These are phyloP conservation scores for Diutina pseudorugosa DNA, from an alignment of 1,139 yeast species.

Conservation along the genomic window DNA sequence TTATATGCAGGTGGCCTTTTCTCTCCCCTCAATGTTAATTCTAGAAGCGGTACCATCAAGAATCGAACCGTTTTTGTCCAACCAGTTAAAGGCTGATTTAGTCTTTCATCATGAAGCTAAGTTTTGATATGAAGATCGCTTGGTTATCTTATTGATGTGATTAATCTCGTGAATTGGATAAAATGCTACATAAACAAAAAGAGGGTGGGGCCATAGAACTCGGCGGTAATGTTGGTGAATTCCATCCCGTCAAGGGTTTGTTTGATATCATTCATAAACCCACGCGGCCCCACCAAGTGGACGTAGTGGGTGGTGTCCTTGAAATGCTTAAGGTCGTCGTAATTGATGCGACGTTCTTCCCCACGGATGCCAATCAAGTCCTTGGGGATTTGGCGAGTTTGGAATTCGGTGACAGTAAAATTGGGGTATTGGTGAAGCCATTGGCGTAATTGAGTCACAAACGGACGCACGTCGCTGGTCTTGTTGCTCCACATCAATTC, in stretches of 20 bases:
- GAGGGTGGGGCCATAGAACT: background rate
- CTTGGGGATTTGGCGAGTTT: conserved; percentile 5
- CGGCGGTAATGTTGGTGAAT: background rate
- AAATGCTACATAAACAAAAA: background rate
- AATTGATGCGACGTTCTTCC: background rate
- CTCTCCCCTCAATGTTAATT: too few relatives aligned
- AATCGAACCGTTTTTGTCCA: too few relatives aligned
- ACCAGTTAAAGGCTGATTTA: too few relatives aligned
- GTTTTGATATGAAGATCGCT: too few relatives aligned
- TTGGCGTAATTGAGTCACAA: conserved; percentile 13
- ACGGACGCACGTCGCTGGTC: conserved; percentile 15
- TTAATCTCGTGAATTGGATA: too few relatives aligned
- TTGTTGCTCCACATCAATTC: conserved; percentile 21
- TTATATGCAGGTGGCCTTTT: background rate
- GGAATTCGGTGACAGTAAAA: conserved; percentile 14
- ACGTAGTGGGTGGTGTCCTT: background rate
- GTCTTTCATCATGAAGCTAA: too few relatives aligned
- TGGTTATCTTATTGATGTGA: too few relatives aligned
- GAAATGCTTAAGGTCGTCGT: background rate
- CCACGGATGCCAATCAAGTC: background rate
- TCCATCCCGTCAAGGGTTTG: background rate
- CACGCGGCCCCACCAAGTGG: background rate
- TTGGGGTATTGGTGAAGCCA: conserved; percentile 11
- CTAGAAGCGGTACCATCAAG: too few relatives aligned
- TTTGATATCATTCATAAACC: background rate